Base-by-base conservation (phyloP, 2,329 filamentous ascomycete genomes). In the Curvularia lunata region DNA sequence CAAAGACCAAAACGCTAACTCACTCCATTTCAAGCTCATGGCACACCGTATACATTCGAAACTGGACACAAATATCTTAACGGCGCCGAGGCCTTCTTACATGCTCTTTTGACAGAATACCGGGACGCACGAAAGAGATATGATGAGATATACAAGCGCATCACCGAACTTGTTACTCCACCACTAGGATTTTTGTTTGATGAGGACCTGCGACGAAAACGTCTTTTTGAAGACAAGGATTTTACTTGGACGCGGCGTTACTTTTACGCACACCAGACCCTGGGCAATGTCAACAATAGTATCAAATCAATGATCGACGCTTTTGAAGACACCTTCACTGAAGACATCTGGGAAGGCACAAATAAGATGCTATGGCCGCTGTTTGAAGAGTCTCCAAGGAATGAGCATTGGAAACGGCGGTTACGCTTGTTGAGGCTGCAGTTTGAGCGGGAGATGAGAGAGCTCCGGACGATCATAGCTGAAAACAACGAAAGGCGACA, bases 241-340 rank as follows among this genome's bases (percentile, higher is more conserved):
- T 87, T 86, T 65, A 87, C 85, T 1, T 87, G 85, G 74, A 86
- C 84, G 16, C 79, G 84, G 0, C 80, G 85, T 16, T 87, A 88
- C 65, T 88, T 87, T 67, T 88, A 85, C 82, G 85, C 84, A 0
- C 86, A 83, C 65, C 85, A 87, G 71, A 85, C 85, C 2, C 80
- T 87, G 3, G 84, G 83, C 34, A 83, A 85, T 32, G 82, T 87
- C 64, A 87, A 86, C 64, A 83, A 85, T 48, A 81, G 81, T 59
- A 85, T 88, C 68, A 83, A 84, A 62, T 79, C 82, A 28, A 86
- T 87, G 79, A 78, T 85, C 9, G 77, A 83, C 46, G 79, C 84
- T 9, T 87, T 85, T 66, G 75, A 81, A 52, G 82, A 85, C 52
- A 85, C 81, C 2, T 87, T 88, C 66, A 85, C 80, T 1, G 81